A percentile compares a stretch with the other conserved stretches of the same genome.
Evolutionary conservation across 371 early-diverging fungal genomes (phyloP).

Genomic region (Rhizopus microsporus): DNA sequence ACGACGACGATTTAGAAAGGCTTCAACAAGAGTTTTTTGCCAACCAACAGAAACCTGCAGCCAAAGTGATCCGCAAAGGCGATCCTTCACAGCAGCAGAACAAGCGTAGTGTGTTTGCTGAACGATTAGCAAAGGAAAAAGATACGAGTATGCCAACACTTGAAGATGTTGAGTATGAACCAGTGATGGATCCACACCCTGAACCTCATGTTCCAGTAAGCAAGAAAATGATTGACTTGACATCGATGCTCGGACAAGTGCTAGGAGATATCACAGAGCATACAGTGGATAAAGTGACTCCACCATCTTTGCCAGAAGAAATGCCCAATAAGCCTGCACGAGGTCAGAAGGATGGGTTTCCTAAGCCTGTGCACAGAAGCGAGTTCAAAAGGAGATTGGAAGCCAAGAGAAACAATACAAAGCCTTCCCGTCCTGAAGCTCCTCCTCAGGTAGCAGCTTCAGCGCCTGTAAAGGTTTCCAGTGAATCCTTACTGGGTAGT

Average conservation of each 20-base stretch:
- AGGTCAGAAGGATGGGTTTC: constrained; percentile 53
- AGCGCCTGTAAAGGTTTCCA: constrained; percentile 1
- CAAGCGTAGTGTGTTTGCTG: constrained; percentile 45
- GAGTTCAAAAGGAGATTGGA: constrained; percentile 40
- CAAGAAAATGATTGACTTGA: constrained; percentile 50
- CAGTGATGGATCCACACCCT: constrained; percentile 31
- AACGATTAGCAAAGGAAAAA: constrained; percentile 18
- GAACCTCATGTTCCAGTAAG: constrained; percentile 37
- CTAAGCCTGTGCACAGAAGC: constrained; percentile 56
- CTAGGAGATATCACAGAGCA: constrained; percentile 56
- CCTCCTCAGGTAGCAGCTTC: constrained; percentile 16
- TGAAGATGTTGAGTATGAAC: constrained; percentile 19
- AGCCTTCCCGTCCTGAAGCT: constrained; percentile 12
- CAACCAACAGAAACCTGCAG: constrained; percentile 44
- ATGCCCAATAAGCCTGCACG: constrained; percentile 16
- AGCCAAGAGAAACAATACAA: constrained; percentile 17
- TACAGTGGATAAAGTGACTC: constrained; percentile 22
- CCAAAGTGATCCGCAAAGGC: constrained; percentile 43
- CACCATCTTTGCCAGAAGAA: constrained; percentile 28
- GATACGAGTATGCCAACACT: background rate
- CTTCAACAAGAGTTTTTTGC: constrained; percentile 60
- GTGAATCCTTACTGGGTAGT: background rate
- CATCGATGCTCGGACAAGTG: constrained; percentile 48
- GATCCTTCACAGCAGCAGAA: constrained; percentile 29
- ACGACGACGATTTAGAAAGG: constrained; percentile 63